Conservation (phyloP, 179 eudicot genomes). For the Spinacia oleracea region DNA sequence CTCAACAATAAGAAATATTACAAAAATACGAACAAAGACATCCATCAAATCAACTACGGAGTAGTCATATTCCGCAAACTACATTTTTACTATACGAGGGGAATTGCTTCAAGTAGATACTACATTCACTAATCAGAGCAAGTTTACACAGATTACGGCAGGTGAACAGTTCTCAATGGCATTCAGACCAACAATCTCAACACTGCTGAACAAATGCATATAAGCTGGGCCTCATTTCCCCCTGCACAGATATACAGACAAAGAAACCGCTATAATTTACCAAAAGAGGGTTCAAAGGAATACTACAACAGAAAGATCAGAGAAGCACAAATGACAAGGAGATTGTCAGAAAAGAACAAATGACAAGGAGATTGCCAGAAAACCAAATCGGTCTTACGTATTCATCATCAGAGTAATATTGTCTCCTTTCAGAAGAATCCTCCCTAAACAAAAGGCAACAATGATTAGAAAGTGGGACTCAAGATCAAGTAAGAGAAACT, state of each 20-base stretch:
- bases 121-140: not conserved
- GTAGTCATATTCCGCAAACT: not conserved
- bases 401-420: conserved; percentile 92
- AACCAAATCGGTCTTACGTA: conserved; percentile 38
- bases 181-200: not conserved
- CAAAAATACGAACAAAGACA: not conserved
- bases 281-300: not conserved
- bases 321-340: not conserved
- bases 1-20: not conserved
- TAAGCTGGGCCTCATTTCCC: conserved; percentile 24
- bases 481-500: not conserved
- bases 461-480: not conserved
- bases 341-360: not conserved
- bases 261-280: not conserved
- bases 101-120: not conserved
- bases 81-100: not conserved
- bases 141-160: not conserved
- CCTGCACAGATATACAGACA: conserved; percentile 20
- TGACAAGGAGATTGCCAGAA: not conserved
- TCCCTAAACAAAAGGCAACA: conserved; percentile 43
- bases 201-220: not conserved
- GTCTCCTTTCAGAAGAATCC: conserved; percentile 82
- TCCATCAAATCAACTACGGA: not conserved
- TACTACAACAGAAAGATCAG: not conserved
- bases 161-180: not conserved